Evolutionary conservation across 306 rosid genomes (phyloP), one percentile per base, ranked within the genome.

Genomic region (Cicer pinnatifidum): DNA sequence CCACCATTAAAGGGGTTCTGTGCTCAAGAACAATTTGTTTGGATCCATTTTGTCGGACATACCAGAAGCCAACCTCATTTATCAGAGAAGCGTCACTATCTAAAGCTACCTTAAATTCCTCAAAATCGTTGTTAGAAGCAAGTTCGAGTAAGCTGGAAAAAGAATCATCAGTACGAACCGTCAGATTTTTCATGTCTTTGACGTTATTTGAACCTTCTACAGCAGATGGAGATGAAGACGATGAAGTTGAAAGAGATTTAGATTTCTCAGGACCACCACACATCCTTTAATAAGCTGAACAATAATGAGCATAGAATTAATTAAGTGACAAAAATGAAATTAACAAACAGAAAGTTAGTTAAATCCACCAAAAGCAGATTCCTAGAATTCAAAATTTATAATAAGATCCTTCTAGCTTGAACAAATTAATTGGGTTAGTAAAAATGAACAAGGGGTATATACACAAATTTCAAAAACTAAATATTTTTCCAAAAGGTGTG

Each of bases 1-100:
- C 96, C 78, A 90, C 92, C 98, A 92, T 92, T 44, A 92, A 65
- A 6, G 98, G 98, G 47, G 96, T 92, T 83, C 92, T 81, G 71
- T 86, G 84, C 76, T 87, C 96, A 0, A 62, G 84, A 80, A 88
- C 87, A 75, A 92, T 84, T 58, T 88, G 89, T 80, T 83, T 92
- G 2, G 91, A 85, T n/a, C 96, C 95, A 71, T 66, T 88, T 46
- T 62, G 89, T 6, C 94, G 91, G 56, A 83, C 90, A 79, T 90
- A 92, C 98, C 95, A 90, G 6, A 83, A 68, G 58, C 92, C 98
- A 78, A 76, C 73, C 77, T 87, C 85, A 65, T 88, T 84, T 35
- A 90, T 66, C 6, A 78, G 81, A 38, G 85, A 78, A 72, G 80
- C 46, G 73, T 88, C 84, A 71, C 63, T 85, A 53, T 79, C 90